phyloP scores from a whole-genome alignment of 805 yeast genomes.

The Spathaspora passalidarum region DNA sequence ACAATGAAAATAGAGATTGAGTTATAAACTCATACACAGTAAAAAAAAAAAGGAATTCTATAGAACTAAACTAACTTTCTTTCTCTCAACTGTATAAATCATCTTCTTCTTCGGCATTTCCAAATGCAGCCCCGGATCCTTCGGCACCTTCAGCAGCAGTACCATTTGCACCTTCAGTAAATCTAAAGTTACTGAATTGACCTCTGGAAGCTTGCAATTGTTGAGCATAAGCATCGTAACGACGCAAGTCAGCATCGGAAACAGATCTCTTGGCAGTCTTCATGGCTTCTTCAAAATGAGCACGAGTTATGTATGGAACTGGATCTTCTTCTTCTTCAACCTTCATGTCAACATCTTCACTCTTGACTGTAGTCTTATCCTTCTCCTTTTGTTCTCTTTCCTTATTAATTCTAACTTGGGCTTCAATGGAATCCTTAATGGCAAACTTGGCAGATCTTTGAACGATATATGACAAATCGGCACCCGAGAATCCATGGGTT shows the following conservation, averaged over 20 bases:
- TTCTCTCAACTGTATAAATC: constrained; percentile 56
- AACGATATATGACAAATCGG: constrained; percentile 93
- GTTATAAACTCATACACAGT: no score
- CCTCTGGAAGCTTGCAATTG: constrained; percentile 96
- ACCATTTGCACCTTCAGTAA: constrained; percentile 48
- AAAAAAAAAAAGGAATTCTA: neutral
- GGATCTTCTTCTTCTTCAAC: constrained; percentile 78
- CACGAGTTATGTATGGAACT: constrained; percentile 91
- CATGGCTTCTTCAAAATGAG: constrained; percentile 99
- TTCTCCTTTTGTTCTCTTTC: constrained; percentile 39
- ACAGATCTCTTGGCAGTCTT: constrained; percentile 98
- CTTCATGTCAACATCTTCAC: constrained; percentile 52
- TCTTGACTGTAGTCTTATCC: constrained; percentile 18
- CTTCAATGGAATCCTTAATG: constrained; percentile 95
- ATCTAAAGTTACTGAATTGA: constrained; percentile 85
- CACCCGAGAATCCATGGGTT: constrained; percentile 99
- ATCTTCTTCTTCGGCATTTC: constrained; percentile 53
- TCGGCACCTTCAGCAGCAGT: constrained; percentile 26
- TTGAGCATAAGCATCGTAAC: constrained; percentile 97
- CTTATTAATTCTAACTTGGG: constrained; percentile 40
- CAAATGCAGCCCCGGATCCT: constrained; percentile 43
- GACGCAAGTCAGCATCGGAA: constrained; percentile 94
- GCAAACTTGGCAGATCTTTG: constrained; percentile 99
- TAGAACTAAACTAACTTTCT: neutral
- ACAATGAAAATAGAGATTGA: neutral